Percentiles rank a stretch among this genome's conserved stretches.
Conservation (phyloP, 179 eudicot species). For the Silene coronaria region DNA sequence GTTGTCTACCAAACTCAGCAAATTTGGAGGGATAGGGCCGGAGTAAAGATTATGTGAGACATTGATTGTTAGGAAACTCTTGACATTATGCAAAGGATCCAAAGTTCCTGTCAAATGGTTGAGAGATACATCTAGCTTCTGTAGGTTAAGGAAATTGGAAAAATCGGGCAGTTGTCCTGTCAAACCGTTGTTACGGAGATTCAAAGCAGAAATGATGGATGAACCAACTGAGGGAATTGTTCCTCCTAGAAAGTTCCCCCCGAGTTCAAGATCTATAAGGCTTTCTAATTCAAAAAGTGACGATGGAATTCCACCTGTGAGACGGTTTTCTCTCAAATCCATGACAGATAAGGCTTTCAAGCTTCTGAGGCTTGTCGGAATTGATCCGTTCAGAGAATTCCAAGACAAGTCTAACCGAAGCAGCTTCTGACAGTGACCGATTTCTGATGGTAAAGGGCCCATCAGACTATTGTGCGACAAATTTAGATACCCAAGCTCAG, state of each 20-base stretch:
- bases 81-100: conserved; percentile 31
- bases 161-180: conserved; percentile 53
- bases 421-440: conserved; percentile 41
- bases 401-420: conserved; percentile 42
- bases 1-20: conserved; percentile 33
- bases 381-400: conserved; percentile 53
- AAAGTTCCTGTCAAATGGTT: conserved; percentile 61
- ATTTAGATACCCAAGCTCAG: conserved; percentile 39
- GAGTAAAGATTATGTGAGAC: conserved; percentile 54
- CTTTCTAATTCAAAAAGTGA: conserved; percentile 38
- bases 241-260: conserved; percentile 60
- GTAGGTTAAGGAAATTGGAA: conserved; percentile 38
- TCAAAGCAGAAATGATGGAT: conserved; percentile 31
- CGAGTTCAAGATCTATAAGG: conserved; percentile 51
- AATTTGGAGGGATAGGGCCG: conserved; percentile 52
- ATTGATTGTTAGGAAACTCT: conserved; percentile 40
- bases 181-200: conserved; percentile 55
- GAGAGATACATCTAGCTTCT: conserved; percentile 47
- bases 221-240: conserved; percentile 44
- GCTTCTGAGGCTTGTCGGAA: conserved; percentile 45
- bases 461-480: conserved; percentile 51
- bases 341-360: conserved; percentile 38
- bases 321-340: conserved; percentile 49
- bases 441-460: conserved; percentile 58
- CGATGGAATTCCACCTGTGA: conserved; percentile 56